phyloP scores from a whole-genome alignment of 2,329 filamentous ascomycete species.

The Fusarium foetens region DNA sequence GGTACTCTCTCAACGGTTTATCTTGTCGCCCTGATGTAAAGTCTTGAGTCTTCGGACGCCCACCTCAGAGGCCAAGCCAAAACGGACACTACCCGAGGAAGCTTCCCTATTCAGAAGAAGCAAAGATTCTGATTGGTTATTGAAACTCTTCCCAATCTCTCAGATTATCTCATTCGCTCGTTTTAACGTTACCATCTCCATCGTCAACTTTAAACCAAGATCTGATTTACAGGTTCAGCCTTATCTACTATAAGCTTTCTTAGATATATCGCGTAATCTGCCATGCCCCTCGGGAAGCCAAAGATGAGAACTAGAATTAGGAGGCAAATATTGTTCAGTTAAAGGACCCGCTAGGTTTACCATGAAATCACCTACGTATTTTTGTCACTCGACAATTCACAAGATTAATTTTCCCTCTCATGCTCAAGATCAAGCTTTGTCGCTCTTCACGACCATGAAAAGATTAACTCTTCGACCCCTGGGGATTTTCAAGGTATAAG shows the following conservation, averaged over 20 bases:
- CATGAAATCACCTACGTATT: not conserved
- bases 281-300: not conserved
- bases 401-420: not conserved
- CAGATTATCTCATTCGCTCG: not conserved
- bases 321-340: not conserved
- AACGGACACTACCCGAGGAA: not conserved
- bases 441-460: not conserved
- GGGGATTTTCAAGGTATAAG: not conserved
- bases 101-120: not conserved
- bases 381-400: not conserved
- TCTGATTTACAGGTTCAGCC: not conserved
- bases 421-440: not conserved
- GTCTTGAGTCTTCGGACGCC: no score
- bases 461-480: no score
- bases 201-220: not conserved
- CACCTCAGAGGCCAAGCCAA: not conserved
- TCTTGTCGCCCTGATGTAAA: not conserved
- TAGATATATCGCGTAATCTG: not conserved
- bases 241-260: not conserved
- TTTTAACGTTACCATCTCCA: no score
- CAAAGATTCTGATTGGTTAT: not conserved
- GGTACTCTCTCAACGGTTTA: not conserved
- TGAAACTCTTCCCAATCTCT: no score
- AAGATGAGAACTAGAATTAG: not conserved
- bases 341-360: not conserved